phyloP scores from a whole-genome alignment of 192 early-diverging fungal genomes.

The Spizellomyces punctatus region DNA sequence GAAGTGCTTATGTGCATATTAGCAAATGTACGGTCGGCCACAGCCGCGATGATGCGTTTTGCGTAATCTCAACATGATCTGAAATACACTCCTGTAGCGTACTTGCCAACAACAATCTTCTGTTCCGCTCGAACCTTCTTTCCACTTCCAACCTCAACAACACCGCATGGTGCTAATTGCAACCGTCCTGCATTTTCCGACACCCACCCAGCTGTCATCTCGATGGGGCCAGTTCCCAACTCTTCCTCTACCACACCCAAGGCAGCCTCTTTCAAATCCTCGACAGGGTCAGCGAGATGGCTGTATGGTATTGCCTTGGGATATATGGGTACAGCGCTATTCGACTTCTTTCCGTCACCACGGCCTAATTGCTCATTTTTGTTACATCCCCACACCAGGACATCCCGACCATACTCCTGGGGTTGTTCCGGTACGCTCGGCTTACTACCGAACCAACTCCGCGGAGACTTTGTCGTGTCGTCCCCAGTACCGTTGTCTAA shows the following conservation, averaged over 20 bases:
- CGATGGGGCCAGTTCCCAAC: background rate
- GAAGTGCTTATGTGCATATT: too few species aligned
- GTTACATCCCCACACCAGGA: constrained; percentile 47
- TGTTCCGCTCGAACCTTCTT: constrained; percentile 29
- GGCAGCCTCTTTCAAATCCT: background rate
- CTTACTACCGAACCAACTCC: background rate
- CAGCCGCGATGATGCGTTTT: too few species aligned
- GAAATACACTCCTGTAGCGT: constrained; percentile 24
- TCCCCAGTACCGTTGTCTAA: constrained; percentile 13
- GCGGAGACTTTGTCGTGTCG: background rate
- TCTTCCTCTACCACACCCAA: background rate
- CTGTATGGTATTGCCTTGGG: constrained; percentile 14
- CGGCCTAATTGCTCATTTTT: constrained; percentile 32
- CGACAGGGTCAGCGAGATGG: background rate
- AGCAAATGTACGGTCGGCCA: too few species aligned
- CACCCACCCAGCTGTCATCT: background rate
- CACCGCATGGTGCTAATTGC: constrained; percentile 20
- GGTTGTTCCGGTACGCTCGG: background rate
- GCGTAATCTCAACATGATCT: constrained; percentile 5
- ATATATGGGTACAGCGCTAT: constrained; percentile 26
- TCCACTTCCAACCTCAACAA: background rate
- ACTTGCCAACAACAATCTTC: constrained; percentile 20
- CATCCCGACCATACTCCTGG: constrained; percentile 38
- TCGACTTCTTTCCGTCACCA: constrained; percentile 36
- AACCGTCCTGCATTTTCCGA: constrained; percentile 7